A percentile compares a stretch with the other conserved stretches of the same genome.
phyloP scores from a whole-genome alignment of 2,329 filamentous ascomycete species.

The Calonectria hawksworthii region DNA sequence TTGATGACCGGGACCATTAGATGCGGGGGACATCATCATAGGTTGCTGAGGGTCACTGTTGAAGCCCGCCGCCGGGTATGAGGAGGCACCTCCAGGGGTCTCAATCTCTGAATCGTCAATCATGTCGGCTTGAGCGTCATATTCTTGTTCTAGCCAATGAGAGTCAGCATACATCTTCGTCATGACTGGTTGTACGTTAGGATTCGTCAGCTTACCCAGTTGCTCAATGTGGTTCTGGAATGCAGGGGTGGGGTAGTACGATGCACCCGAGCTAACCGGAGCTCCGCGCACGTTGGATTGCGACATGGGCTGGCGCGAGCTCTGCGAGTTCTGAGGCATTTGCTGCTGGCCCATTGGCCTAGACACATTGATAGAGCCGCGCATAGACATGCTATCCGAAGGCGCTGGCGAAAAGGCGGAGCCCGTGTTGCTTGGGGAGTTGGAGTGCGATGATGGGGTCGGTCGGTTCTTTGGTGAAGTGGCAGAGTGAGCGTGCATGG shows the following conservation, averaged over 20 bases:
- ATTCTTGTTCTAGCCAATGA: constrained; percentile 90
- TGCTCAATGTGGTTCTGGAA: constrained; percentile 97
- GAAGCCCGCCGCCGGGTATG: constrained; percentile 72
- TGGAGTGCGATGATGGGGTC: constrained; percentile 83
- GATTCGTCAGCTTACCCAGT: constrained; percentile 83
- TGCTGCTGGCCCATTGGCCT: constrained; percentile 48
- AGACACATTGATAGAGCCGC: constrained; percentile 52
- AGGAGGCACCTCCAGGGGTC: constrained; percentile 73
- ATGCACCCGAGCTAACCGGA: constrained; percentile 57
- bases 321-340: constrained; percentile 43
- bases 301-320: constrained; percentile 51
- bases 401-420: constrained; percentile 60
- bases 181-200: constrained; percentile 56
- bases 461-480: constrained; percentile 80
- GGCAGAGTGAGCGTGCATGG: constrained; percentile 65
- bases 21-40: constrained; percentile 58
- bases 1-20: constrained; percentile 55
- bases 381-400: constrained; percentile 64
- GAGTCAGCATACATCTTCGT: constrained; percentile 74
- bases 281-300: constrained; percentile 53
- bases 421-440: constrained; percentile 66
- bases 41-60: constrained; percentile 61
- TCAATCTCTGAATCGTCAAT: constrained; percentile 86
- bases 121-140: constrained; percentile 90
- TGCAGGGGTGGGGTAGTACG: constrained; percentile 83